Base-by-base conservation (phyloP, 2,329 filamentous ascomycete genomes). In the Arthrobotrys pseudoclavata region DNA sequence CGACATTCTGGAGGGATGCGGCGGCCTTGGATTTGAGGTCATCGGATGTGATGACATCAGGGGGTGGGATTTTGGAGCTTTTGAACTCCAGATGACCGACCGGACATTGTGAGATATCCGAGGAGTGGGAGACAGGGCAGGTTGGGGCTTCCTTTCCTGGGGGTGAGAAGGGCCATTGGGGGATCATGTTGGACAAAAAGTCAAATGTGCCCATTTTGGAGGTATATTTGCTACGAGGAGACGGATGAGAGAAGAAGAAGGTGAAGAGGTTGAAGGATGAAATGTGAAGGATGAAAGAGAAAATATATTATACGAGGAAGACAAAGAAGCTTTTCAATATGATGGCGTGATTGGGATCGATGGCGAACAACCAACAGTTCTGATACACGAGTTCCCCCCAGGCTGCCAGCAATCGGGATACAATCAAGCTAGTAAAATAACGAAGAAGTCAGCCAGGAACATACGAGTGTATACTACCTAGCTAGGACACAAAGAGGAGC, bases 261-360 rank as follows among this genome's bases (percentile, higher is more conserved):
- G 5, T 6, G 48, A 53, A 57, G 57, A 47, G 7, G 48, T 1
- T 29, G 31, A 42, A 52, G 40, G 9, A n/a, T n/a, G 26, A 24
- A 48, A 69, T 42, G 20, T 1, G 31, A 26, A 24, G 0, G 5
- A 15, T 53, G 26, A 18, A n/a, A 37, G 26, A 20, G 24, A 67
- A 67, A 29, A 57, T 4, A 9, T 18, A 5, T 47, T 47, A 47
- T 47, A 4, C 7, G 50, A 50, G 40, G 53, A 40, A 20, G 52
- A 57, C 52, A 57, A 57, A 42, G 34, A 60, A 40, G 37, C 42
- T 69, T 70, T 61, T 64, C 53, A 42, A 60, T 34, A 66, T 60
- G 60, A 72, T 72, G 60, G 69, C 60, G 69, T 72, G 69, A 66
- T 72, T 50, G 68, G 53, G 69, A 72, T 72, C 60, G 60, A 48